phyloP scores from a whole-genome alignment of 2,329 filamentous ascomycete genomes.

The Ceratocystis papillata region DNA sequence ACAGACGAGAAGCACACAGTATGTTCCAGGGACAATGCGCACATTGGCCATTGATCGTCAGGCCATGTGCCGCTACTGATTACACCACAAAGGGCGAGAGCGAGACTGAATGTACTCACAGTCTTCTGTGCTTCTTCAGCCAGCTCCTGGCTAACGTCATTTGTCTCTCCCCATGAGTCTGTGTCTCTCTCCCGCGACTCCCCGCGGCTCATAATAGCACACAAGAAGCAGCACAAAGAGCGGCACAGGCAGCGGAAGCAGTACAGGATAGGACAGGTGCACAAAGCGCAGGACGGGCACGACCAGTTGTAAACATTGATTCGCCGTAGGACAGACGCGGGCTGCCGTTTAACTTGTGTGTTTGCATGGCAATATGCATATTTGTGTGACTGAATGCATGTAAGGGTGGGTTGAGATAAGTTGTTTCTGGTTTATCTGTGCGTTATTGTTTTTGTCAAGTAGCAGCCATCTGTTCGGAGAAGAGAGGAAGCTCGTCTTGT shows the following conservation, averaged over 20 bases:
- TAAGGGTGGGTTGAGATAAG: background rate
- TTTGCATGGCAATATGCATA: background rate
- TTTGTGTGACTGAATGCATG: background rate
- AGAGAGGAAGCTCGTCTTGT: background rate
- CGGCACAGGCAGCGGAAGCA: background rate
- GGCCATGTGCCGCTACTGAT: background rate
- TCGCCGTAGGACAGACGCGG: background rate
- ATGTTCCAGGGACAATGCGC: background rate
- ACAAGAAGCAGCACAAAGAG: background rate
- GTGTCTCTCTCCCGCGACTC: background rate
- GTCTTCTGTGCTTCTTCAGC: no score
- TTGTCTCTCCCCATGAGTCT: conserved; percentile 12
- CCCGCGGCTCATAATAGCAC: background rate
- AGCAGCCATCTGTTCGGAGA: background rate
- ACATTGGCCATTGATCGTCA: background rate
- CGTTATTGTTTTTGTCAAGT: background rate
- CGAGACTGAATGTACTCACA: no score
- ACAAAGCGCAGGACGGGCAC: conserved; percentile 1
- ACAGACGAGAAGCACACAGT: background rate
- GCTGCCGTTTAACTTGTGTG: background rate
- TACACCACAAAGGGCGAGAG: no score
- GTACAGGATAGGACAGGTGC: background rate
- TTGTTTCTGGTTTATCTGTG: background rate
- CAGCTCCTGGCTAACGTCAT: background rate
- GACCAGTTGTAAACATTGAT: background rate